These are phyloP conservation scores for Agaricus sinodeliciosus DNA, from an alignment of 768 basidiomycete species.

Conservation along the genomic window DNA sequence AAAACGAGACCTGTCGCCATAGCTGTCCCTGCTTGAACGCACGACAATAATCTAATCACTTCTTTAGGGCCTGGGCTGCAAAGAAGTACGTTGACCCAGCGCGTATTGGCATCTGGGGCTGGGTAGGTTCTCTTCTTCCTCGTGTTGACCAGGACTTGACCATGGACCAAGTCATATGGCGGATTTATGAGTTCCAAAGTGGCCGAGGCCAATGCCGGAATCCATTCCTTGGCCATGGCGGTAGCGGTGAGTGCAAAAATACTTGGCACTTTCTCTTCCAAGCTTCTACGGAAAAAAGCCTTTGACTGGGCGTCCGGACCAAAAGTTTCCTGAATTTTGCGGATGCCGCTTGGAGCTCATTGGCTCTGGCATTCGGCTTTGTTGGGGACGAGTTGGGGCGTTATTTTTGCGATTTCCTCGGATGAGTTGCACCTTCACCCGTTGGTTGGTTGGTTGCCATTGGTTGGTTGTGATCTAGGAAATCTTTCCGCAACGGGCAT, in stretches of 20 bases:
- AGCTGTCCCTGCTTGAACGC: not conserved
- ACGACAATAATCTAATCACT: not conserved
- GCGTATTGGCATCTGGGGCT: conserved; percentile 95
- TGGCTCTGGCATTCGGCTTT: not conserved
- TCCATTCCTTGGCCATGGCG: conserved; percentile 88
- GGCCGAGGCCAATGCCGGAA: conserved; percentile 81
- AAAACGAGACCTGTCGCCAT: too few species aligned
- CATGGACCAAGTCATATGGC: conserved; percentile 70
- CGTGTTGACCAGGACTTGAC: conserved; percentile 6
- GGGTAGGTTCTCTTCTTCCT: conserved; percentile 50
- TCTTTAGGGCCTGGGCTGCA: conserved; percentile 67
- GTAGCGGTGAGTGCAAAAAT: conserved; percentile 59
- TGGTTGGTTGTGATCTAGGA: not conserved
- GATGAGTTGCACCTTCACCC: not conserved
- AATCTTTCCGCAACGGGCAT: too few species aligned
- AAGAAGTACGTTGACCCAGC: conserved; percentile 84
- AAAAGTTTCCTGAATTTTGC: not conserved
- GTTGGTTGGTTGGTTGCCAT: not conserved
- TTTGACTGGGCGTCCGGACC: not conserved
- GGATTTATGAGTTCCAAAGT: conserved; percentile 96
- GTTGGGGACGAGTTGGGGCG: not conserved
- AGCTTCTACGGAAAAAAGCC: not conserved
- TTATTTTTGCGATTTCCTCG: conserved; percentile 5
- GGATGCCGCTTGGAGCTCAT: not conserved
- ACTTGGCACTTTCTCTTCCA: not conserved